Base-by-base conservation (phyloP, 768 basidiomycete genomes). In the Mycena belliarum region DNA sequence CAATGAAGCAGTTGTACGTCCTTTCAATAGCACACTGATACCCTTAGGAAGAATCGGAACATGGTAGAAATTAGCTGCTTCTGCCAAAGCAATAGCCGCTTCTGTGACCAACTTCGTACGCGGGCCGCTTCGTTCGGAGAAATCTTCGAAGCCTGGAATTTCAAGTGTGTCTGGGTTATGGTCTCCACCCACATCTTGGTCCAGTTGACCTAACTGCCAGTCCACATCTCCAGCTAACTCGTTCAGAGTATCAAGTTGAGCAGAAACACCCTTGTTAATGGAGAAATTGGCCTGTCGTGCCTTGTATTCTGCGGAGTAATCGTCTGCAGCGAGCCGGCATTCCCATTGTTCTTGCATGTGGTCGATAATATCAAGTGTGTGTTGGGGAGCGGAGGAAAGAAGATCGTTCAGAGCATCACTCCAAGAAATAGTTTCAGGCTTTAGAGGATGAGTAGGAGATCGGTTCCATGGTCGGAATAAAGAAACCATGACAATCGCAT, bases 331-430 rank as follows among this genome's bases (percentile, higher is more conserved):
- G 1, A 46, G 16, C 14, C 51, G 41, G 23, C 58, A 60, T 40
- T 63, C 58, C 54, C 59, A 63, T 32, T 56, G 46, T 35, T 60
- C 58, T 23, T 63, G 58, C 24, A 63, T 35, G 26, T 53, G 54
- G n/a, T 49, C 54, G 0, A 63, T 57, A 8, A 63, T 40, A 10
- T 26, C 23, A 15, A 49, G 4, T 28, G 48, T 52, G 12, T 40
- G 44, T 14, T 28, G 14, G 4, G 50, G 21, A 1, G 50, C 20
- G 32, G 32, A 33, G 7, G 32, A 33, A 15, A 33, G 32, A 15
- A 33, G 32, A 15, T 33, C 32, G 7, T 33, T 15, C 32, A 33
- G 32, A 33, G 32, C 32, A 33, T 33, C 32, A 8, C 15, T 33
- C 32, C 32, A 33, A 33, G 32, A 33, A 33, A 33, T 33, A 7